Evolutionary conservation across 2,329 filamentous ascomycete genomes (phyloP).

Genomic region (Tolypocladium ophioglossoides): DNA sequence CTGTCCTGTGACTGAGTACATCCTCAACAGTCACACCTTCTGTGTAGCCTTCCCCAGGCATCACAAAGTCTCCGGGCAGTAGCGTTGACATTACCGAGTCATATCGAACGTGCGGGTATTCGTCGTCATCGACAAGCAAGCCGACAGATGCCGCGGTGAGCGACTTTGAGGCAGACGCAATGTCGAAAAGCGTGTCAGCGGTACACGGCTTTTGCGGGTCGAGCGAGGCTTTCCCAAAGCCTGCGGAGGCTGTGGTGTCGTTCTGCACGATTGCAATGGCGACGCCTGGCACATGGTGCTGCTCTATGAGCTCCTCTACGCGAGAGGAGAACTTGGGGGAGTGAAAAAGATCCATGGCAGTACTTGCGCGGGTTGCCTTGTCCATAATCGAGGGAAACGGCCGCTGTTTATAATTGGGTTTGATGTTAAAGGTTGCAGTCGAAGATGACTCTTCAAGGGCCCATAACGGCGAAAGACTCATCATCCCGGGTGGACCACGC

Average conservation of each 20-base stretch:
- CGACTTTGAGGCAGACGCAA: conserved; percentile 15
- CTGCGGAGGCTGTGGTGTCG: conserved; percentile 9
- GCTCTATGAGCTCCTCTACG: conserved; percentile 8
- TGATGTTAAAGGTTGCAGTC: background rate
- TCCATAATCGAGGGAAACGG: background rate
- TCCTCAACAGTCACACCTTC: conserved; percentile 13
- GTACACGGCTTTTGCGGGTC: conserved; percentile 9
- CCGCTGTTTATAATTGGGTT: background rate
- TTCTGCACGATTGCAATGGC: conserved; percentile 11
- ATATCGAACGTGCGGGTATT: conserved; percentile 11
- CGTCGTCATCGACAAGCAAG: conserved; percentile 11
- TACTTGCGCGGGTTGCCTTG: background rate
- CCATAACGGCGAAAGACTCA: too few relatives aligned
- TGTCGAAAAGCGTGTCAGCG: conserved; percentile 15
- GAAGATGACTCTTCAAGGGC: too few relatives aligned
- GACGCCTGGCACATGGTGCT: conserved; percentile 12
- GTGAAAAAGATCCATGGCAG: conserved; percentile 8
- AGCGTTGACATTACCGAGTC: conserved; percentile 13
- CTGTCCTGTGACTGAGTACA: conserved; percentile 13
- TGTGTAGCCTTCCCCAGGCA: conserved; percentile 10
- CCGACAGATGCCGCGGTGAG: conserved; percentile 15
- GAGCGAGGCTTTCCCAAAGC: conserved; percentile 11
- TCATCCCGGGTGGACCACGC: too few relatives aligned
- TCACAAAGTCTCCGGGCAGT: conserved; percentile 16
- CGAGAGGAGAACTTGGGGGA: conserved; percentile 7